Evolutionary conservation across 2,329 filamentous ascomycete genomes (phyloP).

Genomic region (Xylariales sp.): DNA sequence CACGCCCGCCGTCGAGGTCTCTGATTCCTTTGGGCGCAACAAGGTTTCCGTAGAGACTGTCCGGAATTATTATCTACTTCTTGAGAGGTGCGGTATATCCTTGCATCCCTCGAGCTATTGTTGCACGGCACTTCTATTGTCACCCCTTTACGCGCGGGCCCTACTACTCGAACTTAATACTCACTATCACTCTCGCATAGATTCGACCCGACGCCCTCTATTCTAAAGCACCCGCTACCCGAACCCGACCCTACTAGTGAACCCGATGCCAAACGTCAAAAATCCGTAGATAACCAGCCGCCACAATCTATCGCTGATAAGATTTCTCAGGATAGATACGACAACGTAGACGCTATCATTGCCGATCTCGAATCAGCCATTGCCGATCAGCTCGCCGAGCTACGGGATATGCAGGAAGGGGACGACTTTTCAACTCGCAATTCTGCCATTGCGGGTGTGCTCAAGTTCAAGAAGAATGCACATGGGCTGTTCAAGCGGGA

Average conservation of each 20-base stretch:
- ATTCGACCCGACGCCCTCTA: conserved; percentile 64
- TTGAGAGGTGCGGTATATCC: conserved; percentile 46
- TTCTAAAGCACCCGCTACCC: conserved; percentile 66
- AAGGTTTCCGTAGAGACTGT: conserved; percentile 42
- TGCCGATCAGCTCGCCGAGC: conserved; percentile 60
- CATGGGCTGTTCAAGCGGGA: conserved; percentile 72
- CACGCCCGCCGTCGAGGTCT: conserved; percentile 18
- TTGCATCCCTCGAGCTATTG: conserved; percentile 16
- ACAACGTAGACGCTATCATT: conserved; percentile 73
- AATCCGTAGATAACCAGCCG: conserved; percentile 59
- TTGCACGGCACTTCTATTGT: conserved; percentile 6
- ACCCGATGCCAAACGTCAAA: conserved; percentile 70
- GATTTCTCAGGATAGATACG: conserved; percentile 63
- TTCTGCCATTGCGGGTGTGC: conserved; percentile 58
- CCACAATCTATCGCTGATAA: conserved; percentile 65
- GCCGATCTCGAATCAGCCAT: conserved; percentile 64
- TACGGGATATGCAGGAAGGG: conserved; percentile 47
- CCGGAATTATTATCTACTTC: conserved; percentile 48
- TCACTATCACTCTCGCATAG: conserved; percentile 51
- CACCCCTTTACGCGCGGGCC: conserved; percentile 5
- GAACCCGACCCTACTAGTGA: conserved; percentile 59
- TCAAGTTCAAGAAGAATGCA: conserved; percentile 71
- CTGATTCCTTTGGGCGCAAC: conserved; percentile 34
- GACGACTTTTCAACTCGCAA: conserved; percentile 47
- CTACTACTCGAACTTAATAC: conserved; percentile 6